Percentiles rank a stretch among this genome's conserved stretches.
phyloP scores from a whole-genome alignment of 2,329 filamentous ascomycete species.

The Diaporthe citrichinensis region DNA sequence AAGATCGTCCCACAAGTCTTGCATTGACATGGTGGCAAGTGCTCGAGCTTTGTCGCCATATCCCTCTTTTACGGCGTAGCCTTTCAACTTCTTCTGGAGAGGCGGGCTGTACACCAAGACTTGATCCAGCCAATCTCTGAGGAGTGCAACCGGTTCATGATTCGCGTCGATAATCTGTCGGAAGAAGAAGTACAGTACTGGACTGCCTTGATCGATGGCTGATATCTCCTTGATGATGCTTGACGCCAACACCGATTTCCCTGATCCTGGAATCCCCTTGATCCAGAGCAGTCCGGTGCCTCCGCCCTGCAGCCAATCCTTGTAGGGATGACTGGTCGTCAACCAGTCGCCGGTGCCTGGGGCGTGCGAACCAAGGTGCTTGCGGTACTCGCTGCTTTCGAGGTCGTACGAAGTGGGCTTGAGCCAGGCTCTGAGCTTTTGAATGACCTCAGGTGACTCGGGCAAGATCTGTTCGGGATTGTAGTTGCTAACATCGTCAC shows the following conservation, averaged over 20 bases:
- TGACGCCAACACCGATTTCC: background rate
- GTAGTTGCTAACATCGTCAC: background rate
- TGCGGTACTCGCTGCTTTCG: slow-evolving; percentile 1
- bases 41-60: background rate
- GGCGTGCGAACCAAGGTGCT: background rate
- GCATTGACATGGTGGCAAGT: background rate
- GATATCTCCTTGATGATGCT: background rate
- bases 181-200: background rate
- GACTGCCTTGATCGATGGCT: background rate
- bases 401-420: slow-evolving; percentile 1
- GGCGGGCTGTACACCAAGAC: background rate
- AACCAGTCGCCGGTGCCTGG: background rate
- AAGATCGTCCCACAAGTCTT: background rate
- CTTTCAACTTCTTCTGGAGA: background rate
- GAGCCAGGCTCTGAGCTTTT: background rate
- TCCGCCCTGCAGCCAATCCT: background rate
- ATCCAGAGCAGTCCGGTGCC: background rate
- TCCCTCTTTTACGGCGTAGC: background rate
- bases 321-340: background rate
- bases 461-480: background rate
- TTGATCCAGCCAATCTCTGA: background rate
- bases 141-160: background rate
- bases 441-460: background rate
- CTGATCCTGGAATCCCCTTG: background rate
- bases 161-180: background rate